Base-by-base conservation (phyloP, 495 filamentous ascomycete genomes). In the Xylaria nigripes region DNA sequence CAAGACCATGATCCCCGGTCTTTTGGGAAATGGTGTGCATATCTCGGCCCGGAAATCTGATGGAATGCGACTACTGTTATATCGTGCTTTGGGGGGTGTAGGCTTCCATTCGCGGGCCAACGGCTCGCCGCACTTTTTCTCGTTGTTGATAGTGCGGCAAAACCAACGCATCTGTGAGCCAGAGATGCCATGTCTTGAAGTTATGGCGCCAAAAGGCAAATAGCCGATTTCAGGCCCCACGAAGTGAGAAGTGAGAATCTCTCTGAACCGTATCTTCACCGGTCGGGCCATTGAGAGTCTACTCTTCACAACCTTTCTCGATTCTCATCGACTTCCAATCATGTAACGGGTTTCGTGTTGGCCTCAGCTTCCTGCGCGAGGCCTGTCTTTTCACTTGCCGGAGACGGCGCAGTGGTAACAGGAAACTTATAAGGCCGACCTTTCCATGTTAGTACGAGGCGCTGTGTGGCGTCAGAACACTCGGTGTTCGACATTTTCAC, bases 391-490 rank as follows among this genome's bases (percentile, higher is more conserved):
- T 25, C 50, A 7, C 21, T 21, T 4, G 5, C 18, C 10, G 2
- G 4, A 24, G 22, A 21, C 22, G 34, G 38, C 22, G 3, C 0
- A 18, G 36, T 45, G 3, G 0, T 19, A 9, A 9, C 6, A 9
- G 19, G 15, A 25, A 22, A n/a, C n/a, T n/a, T 18, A 32, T 59
- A 63, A 46, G 65, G 78, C 67, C 67, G 68, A 15, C 82, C 83
- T 61, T 79, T 77, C 76, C 79, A 83, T 1, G 77, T 81, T 58
- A 86, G 64, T 0, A 75, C 64, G 38, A 83, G 61, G 47, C 63
- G 53, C 22, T 48, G 54, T 7, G 24, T 21, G 50, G 72, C 63
- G 40, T 52, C 59, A 22, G 60, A 57, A 3, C 32, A 55, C 10
- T 61, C 61, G 5, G 48, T 59, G 1, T 58, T 60, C 0, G 57